Evolutionary conservation across 176 grass and related monocot species (phyloP), one percentile per base, ranked within the genome.

Genomic region (Thalia dealbata): DNA sequence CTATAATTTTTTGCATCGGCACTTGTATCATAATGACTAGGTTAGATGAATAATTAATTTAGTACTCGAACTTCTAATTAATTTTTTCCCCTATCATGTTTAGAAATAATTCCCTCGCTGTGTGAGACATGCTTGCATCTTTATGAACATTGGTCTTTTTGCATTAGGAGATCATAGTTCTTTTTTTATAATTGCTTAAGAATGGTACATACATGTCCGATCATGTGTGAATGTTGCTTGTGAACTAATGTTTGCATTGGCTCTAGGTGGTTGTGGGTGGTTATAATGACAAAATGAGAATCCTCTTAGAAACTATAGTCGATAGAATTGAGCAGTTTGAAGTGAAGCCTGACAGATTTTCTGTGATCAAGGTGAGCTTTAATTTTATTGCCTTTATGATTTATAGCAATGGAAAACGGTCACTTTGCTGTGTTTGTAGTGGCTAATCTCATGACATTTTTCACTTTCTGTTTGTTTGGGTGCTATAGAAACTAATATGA

Each of bases 201-300:
- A 38, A 38, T 38, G 32, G 4, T 38, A 4, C 32, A 38, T 38
- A 38, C 32, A 38, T 38, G 32, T 38, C 32, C 32, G n/a, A n/a
- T n/a, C n/a, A 38, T 38, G 32, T 2, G 32, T 2, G 32, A 38
- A 10, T 48, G 6, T 68, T 68, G n/a, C 27, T 23, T 23, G 44
- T 68, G 38, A 23, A 44, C 65, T 68, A 68, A 45, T 19, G 44
- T 68, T 55, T 77, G 23, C 29, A 15, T 25, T 80, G 45, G 13
- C 23, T 89, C 18, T 77, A 97, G 93, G 73, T 97, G 76, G 90
- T 76, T 81, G 75, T 89, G 79, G 78, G 84, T 86, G 93, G 93
- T 35, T 97, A 84, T 78, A 97, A 92, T 97, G 86, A 97, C 79
- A 97, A 92, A 92, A 97, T 97, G 87, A 80, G 83, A 73, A 90